Conservation (phyloP, 805 yeast species). For the Saturnispora diversa region DNA sequence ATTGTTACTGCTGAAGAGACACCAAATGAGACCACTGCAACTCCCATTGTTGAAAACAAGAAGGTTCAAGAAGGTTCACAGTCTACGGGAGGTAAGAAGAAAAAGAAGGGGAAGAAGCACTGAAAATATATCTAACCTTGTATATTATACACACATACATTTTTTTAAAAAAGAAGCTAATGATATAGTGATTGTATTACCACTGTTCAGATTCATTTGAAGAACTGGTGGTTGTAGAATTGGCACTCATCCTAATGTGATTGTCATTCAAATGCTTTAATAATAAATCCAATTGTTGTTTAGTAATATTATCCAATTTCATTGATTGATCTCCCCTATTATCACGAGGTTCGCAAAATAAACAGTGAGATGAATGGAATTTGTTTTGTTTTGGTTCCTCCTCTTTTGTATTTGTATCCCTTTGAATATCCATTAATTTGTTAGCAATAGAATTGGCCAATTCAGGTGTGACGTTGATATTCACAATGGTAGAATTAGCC, state of each 20-base stretch:
- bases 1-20: constrained; percentile 11
- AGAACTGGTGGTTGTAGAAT: not conserved
- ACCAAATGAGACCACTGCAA: not conserved
- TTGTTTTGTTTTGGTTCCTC: not conserved
- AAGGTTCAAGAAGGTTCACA: not conserved
- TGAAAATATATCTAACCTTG: constrained; percentile 5
- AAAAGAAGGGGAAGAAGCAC: constrained; percentile 23
- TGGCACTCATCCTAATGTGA: not conserved
- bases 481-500: constrained; percentile 6
- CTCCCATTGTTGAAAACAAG: not conserved
- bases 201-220: constrained; percentile 1
- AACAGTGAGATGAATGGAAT: constrained; percentile 2
- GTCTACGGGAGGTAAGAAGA: constrained; percentile 13
- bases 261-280: constrained; percentile 4
- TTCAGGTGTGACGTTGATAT: constrained; percentile 8
- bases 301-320: not conserved
- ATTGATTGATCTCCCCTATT: too few relatives aligned
- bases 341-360: constrained; percentile 9
- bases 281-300: constrained; percentile 5
- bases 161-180: not conserved
- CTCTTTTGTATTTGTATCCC: not conserved
- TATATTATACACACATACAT: constrained; percentile 8
- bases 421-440: constrained; percentile 6
- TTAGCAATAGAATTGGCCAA: constrained; percentile 6
- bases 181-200: constrained; percentile 2